Percentiles rank a stretch among this genome's conserved stretches.
Conservation (phyloP, 495 filamentous ascomycete species). For the Aspergillus sclerotiicarbonarius region DNA sequence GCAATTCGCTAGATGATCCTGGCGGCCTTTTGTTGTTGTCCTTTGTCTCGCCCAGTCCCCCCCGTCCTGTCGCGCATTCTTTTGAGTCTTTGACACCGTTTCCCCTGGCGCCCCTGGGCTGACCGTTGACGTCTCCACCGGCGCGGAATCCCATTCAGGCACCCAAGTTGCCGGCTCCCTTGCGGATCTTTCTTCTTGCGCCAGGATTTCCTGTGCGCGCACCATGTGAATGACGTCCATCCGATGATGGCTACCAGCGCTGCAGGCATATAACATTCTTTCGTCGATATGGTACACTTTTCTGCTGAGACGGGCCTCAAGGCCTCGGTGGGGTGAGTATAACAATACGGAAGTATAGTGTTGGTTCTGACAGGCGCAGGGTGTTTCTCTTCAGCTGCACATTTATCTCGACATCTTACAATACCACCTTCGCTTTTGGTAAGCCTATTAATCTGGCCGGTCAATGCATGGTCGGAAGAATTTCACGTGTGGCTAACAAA, state of each 20-base stretch:
- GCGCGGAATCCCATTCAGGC: neutral
- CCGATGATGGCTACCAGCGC: conserved; percentile 16
- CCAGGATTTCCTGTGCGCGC: conserved; percentile 3
- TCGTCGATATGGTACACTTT: conserved; percentile 30
- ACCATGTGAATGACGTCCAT: conserved; percentile 9
- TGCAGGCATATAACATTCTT: conserved; percentile 9
- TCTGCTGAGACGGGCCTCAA: conserved; percentile 36
- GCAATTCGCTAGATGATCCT: neutral
- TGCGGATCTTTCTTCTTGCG: conserved; percentile 1
- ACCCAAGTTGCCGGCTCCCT: neutral
- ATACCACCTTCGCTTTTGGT: conserved; percentile 45
- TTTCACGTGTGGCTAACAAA: conserved; percentile 5
- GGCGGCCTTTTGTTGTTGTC: neutral
- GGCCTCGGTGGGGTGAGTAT: conserved; percentile 39
- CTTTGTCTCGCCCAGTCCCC: conserved; percentile 1
- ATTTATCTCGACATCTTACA: conserved; percentile 35
- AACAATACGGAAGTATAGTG: neutral
- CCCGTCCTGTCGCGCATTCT: neutral
- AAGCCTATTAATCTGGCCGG: conserved; percentile 8
- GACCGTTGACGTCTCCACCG: neutral
- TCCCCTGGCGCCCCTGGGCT: neutral
- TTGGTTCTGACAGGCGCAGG: conserved; percentile 16
- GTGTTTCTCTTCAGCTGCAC: conserved; percentile 36
- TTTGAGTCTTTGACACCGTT: neutral
- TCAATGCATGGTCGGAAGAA: conserved; percentile 9